Evolutionary conservation across 179 eudicot species (phyloP).

Genomic region (Silene coronaria): DNA sequence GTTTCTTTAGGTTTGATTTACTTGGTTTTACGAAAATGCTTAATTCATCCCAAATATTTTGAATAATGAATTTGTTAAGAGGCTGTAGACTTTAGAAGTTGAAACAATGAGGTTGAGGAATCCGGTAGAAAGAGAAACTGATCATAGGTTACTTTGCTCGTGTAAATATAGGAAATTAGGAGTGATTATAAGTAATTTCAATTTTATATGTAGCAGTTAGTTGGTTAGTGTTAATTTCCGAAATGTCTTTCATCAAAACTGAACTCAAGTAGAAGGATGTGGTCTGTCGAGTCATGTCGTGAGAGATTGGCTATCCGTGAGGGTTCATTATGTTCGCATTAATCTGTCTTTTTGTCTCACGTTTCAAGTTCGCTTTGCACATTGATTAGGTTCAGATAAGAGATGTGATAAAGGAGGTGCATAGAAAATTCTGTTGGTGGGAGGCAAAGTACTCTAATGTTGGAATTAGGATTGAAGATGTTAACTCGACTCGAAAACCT

Average conservation of each 20-base stretch:
- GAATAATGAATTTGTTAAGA: not conserved
- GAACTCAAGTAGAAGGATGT: not conserved
- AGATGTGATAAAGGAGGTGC: too few species aligned
- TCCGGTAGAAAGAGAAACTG: not conserved
- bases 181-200: not conserved
- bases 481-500: too few species aligned
- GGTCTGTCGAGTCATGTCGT: not conserved
- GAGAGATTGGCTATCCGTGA: too few species aligned
- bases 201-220: not conserved
- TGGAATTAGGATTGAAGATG: too few species aligned
- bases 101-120: not conserved
- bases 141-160: constrained; percentile 5
- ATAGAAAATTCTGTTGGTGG: too few species aligned
- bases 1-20: not conserved
- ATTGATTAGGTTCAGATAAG: too few species aligned
- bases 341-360: too few species aligned
- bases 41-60: not conserved
- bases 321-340: too few species aligned
- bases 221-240: not conserved
- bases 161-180: not conserved
- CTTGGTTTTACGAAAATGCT: not conserved
- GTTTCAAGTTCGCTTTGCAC: too few species aligned
- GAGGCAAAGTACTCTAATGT: too few species aligned
- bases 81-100: not conserved
- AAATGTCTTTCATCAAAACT: not conserved